A percentile compares a stretch with the other conserved stretches of the same genome.
phyloP scores from a whole-genome alignment of 768 basidiomycete genomes.

The Crepidotus variabilis region DNA sequence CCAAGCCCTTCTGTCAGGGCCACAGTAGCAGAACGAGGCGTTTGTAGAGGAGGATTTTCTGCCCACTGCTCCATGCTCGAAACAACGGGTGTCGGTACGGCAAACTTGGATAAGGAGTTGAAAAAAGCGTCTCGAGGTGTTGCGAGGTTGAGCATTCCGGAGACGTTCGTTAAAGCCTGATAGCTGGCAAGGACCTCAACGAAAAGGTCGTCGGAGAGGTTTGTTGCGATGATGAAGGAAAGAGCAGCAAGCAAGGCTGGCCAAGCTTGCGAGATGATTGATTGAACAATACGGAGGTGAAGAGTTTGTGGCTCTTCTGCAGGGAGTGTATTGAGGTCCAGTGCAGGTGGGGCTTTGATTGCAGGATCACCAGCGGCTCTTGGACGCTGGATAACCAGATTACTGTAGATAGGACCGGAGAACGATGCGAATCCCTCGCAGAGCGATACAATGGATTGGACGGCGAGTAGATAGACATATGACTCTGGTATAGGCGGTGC shows the following conservation, averaged over 20 bases:
- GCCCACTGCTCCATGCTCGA: conserved; percentile 66
- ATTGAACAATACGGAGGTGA: conserved; percentile 61
- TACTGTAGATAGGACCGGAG: conserved; percentile 71
- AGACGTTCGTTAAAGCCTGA: conserved; percentile 81
- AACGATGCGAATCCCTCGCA: conserved; percentile 82
- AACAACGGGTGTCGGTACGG: conserved; percentile 88
- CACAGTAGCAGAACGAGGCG: conserved; percentile 54
- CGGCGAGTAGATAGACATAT: conserved; percentile 88
- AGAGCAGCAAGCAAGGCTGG: conserved; percentile 88
- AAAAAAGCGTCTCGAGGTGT: conserved; percentile 95
- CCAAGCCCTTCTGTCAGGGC: conserved; percentile 70
- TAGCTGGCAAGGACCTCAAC: conserved; percentile 80
- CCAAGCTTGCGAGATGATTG: conserved; percentile 88
- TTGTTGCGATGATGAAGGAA: conserved; percentile 86
- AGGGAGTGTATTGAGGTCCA: conserved; percentile 57
- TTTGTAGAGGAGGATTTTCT: conserved; percentile 39
- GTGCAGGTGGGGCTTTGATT: conserved; percentile 68
- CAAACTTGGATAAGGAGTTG: conserved; percentile 83
- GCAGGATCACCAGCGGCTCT: conserved; percentile 59
- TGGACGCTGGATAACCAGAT: conserved; percentile 63
- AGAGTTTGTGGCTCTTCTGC: conserved; percentile 44
- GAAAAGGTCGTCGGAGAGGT: conserved; percentile 90
- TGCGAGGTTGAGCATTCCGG: conserved; percentile 80
- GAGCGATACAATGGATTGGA: conserved; percentile 83
- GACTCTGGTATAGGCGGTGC: conserved; percentile 90